A percentile compares a stretch with the other conserved stretches of the same genome.
Evolutionary conservation across 805 yeast genomes (phyloP).

Genomic region (Cyberlindnera sargentensis): DNA sequence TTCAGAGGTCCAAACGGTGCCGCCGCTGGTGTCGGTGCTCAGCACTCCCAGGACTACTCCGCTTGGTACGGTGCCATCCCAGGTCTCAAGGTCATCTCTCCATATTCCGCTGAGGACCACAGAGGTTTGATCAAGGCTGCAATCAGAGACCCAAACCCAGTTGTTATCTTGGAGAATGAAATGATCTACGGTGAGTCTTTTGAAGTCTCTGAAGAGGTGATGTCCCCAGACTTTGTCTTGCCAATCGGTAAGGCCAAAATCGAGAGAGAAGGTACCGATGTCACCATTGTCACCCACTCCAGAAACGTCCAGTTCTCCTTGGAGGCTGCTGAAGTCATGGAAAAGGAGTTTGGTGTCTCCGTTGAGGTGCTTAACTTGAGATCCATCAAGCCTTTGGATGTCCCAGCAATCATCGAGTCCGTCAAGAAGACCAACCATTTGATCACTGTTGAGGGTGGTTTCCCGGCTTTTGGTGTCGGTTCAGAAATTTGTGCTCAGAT

Average conservation of each 20-base stretch:
- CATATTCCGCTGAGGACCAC: slow-evolving; percentile 92
- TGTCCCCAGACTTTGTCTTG: slow-evolving; percentile 79
- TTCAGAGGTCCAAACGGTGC: slow-evolving; percentile 99
- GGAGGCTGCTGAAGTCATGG: slow-evolving; percentile 83
- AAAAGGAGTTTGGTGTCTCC: slow-evolving; percentile 76
- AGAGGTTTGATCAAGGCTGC: slow-evolving; percentile 95
- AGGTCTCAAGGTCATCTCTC: slow-evolving; percentile 94
- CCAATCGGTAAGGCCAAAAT: slow-evolving; percentile 96
- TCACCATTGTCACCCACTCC: slow-evolving; percentile 84
- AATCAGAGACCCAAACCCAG: slow-evolving; percentile 98
- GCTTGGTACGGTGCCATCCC: slow-evolving; percentile 99
- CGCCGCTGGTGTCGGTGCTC: slow-evolving; percentile 99
- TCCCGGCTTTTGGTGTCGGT: slow-evolving; percentile 98
- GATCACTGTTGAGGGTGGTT: slow-evolving; percentile 94
- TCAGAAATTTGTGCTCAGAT: slow-evolving; percentile 96
- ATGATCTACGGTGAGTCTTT: slow-evolving; percentile 87
- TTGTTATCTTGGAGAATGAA: slow-evolving; percentile 93
- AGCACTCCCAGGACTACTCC: slow-evolving; percentile 96
- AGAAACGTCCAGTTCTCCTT: slow-evolving; percentile 83
- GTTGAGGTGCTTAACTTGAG: slow-evolving; percentile 95
- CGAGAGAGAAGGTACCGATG: slow-evolving; percentile 88
- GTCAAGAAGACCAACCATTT: slow-evolving; percentile 96
- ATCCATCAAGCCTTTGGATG: slow-evolving; percentile 94
- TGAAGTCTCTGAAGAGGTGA: slow-evolving; percentile 82
- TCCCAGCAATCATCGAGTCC: slow-evolving; percentile 74